A percentile compares a stretch with the other conserved stretches of the same genome.
Evolutionary conservation across 257 asterid genomes (phyloP).

Genomic region (Scutellaria barbata): DNA sequence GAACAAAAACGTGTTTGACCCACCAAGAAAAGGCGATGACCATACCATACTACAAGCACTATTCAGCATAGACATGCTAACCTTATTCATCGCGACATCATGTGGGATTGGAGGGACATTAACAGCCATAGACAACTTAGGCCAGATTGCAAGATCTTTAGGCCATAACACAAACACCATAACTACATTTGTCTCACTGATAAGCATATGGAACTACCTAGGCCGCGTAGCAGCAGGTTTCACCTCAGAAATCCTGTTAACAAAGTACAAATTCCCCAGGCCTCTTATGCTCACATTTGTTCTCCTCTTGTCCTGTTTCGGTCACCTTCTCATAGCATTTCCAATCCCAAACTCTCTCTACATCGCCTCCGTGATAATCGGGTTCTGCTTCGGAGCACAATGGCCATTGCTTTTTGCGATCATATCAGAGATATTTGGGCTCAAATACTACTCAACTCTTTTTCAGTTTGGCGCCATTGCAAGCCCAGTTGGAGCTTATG

Average conservation of each 20-base stretch:
- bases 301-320: conserved; percentile 51
- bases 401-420: conserved; percentile 63
- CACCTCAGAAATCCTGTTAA: conserved; percentile 48
- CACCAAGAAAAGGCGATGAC: conserved; percentile 61
- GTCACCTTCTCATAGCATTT: conserved; percentile 60
- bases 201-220: conserved; percentile 67
- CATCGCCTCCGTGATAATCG: conserved; percentile 52
- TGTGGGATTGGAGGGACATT: conserved; percentile 60
- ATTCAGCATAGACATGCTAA: conserved; percentile 62
- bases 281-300: conserved; percentile 51
- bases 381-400: conserved; percentile 66
- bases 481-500: conserved; percentile 60
- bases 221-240: conserved; percentile 58
- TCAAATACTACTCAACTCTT: conserved; percentile 61
- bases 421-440: conserved; percentile 60
- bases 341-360: conserved; percentile 55
- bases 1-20: conserved; percentile 41
- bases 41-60: conserved; percentile 62
- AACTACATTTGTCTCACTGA: conserved; percentile 56
- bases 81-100: conserved; percentile 46
- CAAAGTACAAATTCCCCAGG: conserved; percentile 57
- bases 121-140: conserved; percentile 61
- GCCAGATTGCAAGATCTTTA: conserved; percentile 50
- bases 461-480: conserved; percentile 56
- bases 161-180: conserved; percentile 55